Conservation (phyloP, 1,284 basidiomycete genomes). For the Hemileia vastatrix region DNA sequence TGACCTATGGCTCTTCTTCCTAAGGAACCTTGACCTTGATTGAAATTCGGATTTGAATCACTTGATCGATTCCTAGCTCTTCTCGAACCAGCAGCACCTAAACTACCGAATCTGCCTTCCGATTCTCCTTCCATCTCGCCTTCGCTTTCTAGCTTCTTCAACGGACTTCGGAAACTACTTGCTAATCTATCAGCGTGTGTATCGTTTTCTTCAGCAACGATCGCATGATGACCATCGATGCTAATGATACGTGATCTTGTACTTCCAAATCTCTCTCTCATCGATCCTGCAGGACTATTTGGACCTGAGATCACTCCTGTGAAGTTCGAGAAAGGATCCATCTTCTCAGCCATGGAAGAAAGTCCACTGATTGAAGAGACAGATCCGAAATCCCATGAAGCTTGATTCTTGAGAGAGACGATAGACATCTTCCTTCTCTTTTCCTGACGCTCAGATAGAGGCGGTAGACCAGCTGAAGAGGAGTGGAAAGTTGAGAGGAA, state of each 20-base stretch:
- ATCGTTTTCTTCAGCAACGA: neutral
- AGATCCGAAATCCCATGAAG: too few species aligned
- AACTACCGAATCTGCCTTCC: neutral
- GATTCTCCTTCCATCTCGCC: neutral
- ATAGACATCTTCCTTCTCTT: too few species aligned
- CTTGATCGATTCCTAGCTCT: slow-evolving; percentile 6
- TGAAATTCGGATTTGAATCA: slow-evolving; percentile 1
- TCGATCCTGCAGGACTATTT: slow-evolving; percentile 1
- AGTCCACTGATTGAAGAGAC: slow-evolving; percentile 21
- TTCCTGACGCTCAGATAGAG: too few species aligned
- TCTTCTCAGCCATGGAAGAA: slow-evolving; percentile 20
- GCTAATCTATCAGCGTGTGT: neutral
- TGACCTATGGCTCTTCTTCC: neutral
- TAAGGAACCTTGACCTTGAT: neutral
- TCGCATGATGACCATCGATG: neutral
- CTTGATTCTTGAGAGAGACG: too few species aligned
- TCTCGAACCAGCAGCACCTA: neutral
- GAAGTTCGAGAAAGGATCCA: slow-evolving; percentile 36
- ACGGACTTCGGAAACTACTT: neutral
- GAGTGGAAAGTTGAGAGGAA: too few species aligned
- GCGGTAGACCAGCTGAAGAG: too few species aligned
- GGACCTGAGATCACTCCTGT: slow-evolving; percentile 29
- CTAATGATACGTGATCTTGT: neutral
- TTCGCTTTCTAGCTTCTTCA: neutral
- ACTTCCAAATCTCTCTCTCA: neutral